Conservation (phyloP, 2,329 filamentous ascomycete species). For the Colletotrichum noveboracense region DNA sequence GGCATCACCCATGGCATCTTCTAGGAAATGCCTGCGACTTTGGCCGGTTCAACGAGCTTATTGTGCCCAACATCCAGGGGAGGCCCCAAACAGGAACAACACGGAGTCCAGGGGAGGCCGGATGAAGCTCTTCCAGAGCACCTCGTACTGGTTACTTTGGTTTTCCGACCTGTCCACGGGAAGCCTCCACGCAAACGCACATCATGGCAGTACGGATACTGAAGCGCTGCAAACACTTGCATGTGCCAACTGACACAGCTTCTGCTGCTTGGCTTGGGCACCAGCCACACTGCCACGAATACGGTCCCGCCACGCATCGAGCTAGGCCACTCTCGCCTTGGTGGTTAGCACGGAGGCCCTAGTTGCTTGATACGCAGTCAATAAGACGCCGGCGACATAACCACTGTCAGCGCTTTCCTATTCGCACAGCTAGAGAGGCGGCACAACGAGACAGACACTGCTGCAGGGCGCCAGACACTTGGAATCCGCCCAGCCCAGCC, state of each 20-base stretch:
- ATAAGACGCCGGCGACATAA: background rate
- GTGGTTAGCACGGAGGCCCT: background rate
- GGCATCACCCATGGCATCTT: background rate
- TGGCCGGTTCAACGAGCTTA: background rate
- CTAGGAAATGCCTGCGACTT: background rate
- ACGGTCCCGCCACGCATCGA: background rate
- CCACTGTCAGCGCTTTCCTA: background rate
- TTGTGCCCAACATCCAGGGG: background rate
- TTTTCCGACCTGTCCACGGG: background rate
- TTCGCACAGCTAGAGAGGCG: background rate
- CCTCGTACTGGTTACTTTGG: background rate
- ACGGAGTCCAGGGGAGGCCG: background rate
- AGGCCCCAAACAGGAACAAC: background rate
- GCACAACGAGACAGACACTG: background rate
- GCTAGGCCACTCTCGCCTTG: background rate
- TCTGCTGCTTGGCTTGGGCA: background rate
- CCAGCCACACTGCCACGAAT: slow-evolving; percentile 18
- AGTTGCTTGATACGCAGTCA: background rate
- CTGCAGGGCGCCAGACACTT: background rate
- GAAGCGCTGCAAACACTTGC: background rate
- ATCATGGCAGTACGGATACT: background rate
- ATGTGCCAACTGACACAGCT: background rate
- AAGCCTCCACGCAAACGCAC: background rate
- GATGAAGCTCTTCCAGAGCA: background rate
- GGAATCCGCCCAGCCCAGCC: slow-evolving; percentile 10